Conservation (phyloP, 1,139 yeast genomes). For the Yamadazyma membranifaciens region DNA sequence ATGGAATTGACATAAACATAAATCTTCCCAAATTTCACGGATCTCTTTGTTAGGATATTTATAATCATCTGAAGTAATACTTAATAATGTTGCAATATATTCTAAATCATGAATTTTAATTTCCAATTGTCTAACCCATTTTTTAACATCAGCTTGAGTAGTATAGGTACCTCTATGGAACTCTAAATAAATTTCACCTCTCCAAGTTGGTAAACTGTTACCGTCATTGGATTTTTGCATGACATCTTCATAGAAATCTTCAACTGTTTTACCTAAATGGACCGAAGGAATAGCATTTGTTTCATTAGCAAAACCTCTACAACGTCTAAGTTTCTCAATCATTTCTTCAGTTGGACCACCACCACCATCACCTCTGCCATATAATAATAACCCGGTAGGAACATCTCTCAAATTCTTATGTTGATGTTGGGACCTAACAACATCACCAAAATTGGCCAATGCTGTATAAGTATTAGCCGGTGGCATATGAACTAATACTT, state of each 20-base stretch:
- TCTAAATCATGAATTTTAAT: conserved; percentile 81
- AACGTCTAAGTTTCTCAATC: conserved; percentile 88
- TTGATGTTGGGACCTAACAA: conserved; percentile 70
- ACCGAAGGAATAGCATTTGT: conserved; percentile 82
- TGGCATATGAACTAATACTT: conserved; percentile 94
- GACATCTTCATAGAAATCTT: conserved; percentile 72
- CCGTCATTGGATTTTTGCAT: conserved; percentile 66
- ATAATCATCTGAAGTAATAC: conserved; percentile 52
- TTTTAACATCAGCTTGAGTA: conserved; percentile 83
- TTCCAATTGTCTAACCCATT: conserved; percentile 77
- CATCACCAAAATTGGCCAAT: conserved; percentile 89
- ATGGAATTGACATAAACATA: conserved; percentile 90
- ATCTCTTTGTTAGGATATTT: conserved; percentile 70
- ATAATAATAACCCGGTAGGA: conserved; percentile 76
- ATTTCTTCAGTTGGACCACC: conserved; percentile 96
- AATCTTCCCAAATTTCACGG: conserved; percentile 79
- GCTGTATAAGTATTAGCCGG: conserved; percentile 97
- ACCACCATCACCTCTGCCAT: conserved; percentile 97
- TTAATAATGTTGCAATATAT: conserved; percentile 73
- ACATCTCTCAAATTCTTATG: conserved; percentile 82
- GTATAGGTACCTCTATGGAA: conserved; percentile 97
- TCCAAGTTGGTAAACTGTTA: conserved; percentile 74
- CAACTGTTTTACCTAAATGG: conserved; percentile 72
- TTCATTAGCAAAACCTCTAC: conserved; percentile 82
- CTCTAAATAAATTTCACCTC: conserved; percentile 90